phyloP scores from a whole-genome alignment of 768 basidiomycete genomes.

The Pholiota molesta region DNA sequence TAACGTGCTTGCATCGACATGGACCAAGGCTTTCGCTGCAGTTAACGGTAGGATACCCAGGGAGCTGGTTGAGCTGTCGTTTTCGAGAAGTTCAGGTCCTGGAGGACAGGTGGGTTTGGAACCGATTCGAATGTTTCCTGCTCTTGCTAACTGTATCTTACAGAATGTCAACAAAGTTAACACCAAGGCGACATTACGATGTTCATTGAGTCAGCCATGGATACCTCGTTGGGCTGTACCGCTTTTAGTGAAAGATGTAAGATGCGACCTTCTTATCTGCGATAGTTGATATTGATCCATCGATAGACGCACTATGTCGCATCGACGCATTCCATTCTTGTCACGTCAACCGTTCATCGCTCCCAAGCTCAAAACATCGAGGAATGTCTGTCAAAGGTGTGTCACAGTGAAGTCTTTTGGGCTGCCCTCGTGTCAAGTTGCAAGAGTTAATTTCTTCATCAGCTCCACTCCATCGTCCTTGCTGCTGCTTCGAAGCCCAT shows the following conservation, averaged over 20 bases:
- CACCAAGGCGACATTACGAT: constrained; percentile 74
- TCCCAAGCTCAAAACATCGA: constrained; percentile 79
- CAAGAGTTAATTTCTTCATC: constrained; percentile 3
- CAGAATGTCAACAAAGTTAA: constrained; percentile 92
- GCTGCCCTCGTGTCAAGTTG: neutral
- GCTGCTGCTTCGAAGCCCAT: constrained; percentile 48
- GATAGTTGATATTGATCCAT: constrained; percentile 34
- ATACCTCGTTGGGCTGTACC: constrained; percentile 22
- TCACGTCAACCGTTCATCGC: constrained; percentile 72
- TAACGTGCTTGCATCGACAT: constrained; percentile 48
- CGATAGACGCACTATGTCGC: constrained; percentile 36
- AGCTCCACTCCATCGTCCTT: constrained; percentile 60
- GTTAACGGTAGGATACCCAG: constrained; percentile 44
- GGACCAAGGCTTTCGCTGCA: constrained; percentile 51
- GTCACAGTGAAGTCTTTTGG: constrained; percentile 2
- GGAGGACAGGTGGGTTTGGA: constrained; percentile 69
- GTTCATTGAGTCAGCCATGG: constrained; percentile 47
- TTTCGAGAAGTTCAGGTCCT: constrained; percentile 81
- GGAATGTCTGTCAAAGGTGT: constrained; percentile 70
- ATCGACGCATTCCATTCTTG: constrained; percentile 68
- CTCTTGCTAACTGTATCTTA: neutral
- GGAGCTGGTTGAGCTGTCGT: constrained; percentile 60
- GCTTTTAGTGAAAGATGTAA: constrained; percentile 14
- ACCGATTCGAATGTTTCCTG: neutral
- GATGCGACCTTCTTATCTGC: neutral